These are phyloP conservation scores for Penicillium janthinellum DNA, from an alignment of 2,329 filamentous ascomycete species.

Conservation along the genomic window DNA sequence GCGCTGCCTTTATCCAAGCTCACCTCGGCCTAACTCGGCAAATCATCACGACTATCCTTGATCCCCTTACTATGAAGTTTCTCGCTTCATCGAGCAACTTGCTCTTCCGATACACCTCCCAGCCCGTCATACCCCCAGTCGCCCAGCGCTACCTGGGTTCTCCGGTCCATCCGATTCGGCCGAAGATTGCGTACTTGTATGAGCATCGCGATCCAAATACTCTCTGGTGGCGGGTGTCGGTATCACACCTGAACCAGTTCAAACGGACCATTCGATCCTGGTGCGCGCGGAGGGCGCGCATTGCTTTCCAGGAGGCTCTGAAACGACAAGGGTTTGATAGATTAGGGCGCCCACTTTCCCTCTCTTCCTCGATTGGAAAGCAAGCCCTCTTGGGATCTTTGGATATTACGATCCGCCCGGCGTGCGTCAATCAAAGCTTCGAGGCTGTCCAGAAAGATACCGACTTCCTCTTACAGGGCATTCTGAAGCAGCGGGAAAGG, in stretches of 20 bases:
- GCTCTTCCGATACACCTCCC: slow-evolving; percentile 27
- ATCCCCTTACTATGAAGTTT: slow-evolving; percentile 22
- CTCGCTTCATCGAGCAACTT: slow-evolving; percentile 23
- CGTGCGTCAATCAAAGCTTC: slow-evolving; percentile 24
- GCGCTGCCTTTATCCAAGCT: background rate
- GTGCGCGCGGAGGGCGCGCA: slow-evolving; percentile 45
- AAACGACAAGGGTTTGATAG: slow-evolving; percentile 48
- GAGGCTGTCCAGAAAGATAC: slow-evolving; percentile 29
- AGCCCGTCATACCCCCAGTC: slow-evolving; percentile 29
- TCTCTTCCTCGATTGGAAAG: background rate
- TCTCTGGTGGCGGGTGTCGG: slow-evolving; percentile 53
- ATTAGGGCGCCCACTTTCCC: slow-evolving; percentile 24
- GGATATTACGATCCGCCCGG: slow-evolving; percentile 31
- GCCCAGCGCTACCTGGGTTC: slow-evolving; percentile 34
- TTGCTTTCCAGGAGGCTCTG: slow-evolving; percentile 51
- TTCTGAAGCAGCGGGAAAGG: slow-evolving; percentile 11
- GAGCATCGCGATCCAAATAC: slow-evolving; percentile 42
- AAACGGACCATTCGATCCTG: slow-evolving; percentile 53
- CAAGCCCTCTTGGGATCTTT: slow-evolving; percentile 40
- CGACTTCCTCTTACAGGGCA: slow-evolving; percentile 11
- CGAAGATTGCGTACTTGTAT: slow-evolving; percentile 42
- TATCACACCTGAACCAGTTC: slow-evolving; percentile 28
- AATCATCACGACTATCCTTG: background rate
- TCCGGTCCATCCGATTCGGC: slow-evolving; percentile 38
- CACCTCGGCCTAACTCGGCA: slow-evolving; percentile 2